Evolutionary conservation across 768 basidiomycete genomes (phyloP), one percentile per base, ranked within the genome.

Genomic region (Coprinopsis strossmayeri): DNA sequence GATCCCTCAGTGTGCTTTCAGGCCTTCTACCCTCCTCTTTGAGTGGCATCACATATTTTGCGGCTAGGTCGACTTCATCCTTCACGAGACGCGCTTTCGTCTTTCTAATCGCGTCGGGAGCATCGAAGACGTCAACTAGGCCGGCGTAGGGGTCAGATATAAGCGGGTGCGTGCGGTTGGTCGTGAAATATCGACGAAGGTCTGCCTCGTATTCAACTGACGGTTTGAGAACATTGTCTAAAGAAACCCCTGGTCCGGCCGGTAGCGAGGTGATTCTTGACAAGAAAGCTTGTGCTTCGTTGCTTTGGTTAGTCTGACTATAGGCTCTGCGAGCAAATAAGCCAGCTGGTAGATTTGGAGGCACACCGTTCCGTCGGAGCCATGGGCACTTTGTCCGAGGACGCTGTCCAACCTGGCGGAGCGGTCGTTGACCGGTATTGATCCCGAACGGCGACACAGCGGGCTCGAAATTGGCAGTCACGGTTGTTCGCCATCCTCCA

Each of bases 1-100:
- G 79, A 78, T 1, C 76, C 77, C 55, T 84, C 81, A 11, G 74
- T 76, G 65, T 57, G 27, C 79, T 77, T 35, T 80, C 76, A 49
- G 70, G 61, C 59, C 74, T 73, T 39, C 81, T 66, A 17, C 65
- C 61, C 1, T 55, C 55, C 12, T 69, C 67, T 1, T 66, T 58
- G n/a, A 82, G 58, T 0, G 79, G 74, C 71, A 82, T 75, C 34
- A 81, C 64, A 59, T 81, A 69, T 34, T 77, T 70, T 1, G 71
- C 70, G 21, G 58, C 57, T 13, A 76, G 63, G 45, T 78, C 76
- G 11, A 66, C 61, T 13, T 44, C 47, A 13, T 54, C 48, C 20
- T 32, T 35, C 46, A 78, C 66, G 34, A 75, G 66, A 15, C 81
- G 63, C 2, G 78, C 75, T 39, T 75, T 64, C 4, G 77, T 77